Base-by-base conservation (phyloP, 2,329 filamentous ascomycete species). In the Triangularia verruculosa region DNA sequence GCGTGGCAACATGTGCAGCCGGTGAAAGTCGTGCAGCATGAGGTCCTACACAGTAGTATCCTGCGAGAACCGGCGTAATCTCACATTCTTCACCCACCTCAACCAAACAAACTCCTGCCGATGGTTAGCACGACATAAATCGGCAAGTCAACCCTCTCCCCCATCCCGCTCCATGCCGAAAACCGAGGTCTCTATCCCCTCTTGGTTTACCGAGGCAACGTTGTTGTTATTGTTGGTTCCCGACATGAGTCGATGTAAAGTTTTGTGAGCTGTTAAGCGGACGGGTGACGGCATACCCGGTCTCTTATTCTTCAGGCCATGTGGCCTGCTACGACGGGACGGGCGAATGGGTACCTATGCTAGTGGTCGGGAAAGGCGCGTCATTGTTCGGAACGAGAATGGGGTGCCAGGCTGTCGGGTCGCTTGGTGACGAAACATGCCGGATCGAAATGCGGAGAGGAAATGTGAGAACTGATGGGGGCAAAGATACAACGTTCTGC, bases 321-420 rank as follows among this genome's bases (percentile, higher is more conserved):
- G 39, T 47, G 39, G 39, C n/a, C 39, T 9, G 39, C 39, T 47
- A 47, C 11, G 39, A 47, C n/a, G n/a, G 39, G 39, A 20, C 9
- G 1, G 39, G 39, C n/a, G n/a, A 20, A 47, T 47, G 17, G 7
- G 17, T 3, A 3, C 30, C 11, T 47, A 2, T 7, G n/a, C 15
- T 4, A n/a, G 24, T n/a, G 17, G 24, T 7, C 27, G 47, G 34
- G 47, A 2, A 20, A 39, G n/a, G n/a, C 51, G 54, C 54, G 25
- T 32, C 53, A 55, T 51, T 55, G 12, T 12, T 25, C 43, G n/a
- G 25, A 28, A 15, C 27, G 17, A 47, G 11, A 34, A 39, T n/a
- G n/a, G 20, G 7, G 55, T 59, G 20, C 64, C 64, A 62, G 53
- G 32, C 60, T 56, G 60, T 58, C 57, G 64, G 64, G 62, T 22